Percentiles rank a stretch among this genome's conserved stretches.
Evolutionary conservation across 768 basidiomycete species (phyloP).

Genomic region (Podaxis carcinomalis): DNA sequence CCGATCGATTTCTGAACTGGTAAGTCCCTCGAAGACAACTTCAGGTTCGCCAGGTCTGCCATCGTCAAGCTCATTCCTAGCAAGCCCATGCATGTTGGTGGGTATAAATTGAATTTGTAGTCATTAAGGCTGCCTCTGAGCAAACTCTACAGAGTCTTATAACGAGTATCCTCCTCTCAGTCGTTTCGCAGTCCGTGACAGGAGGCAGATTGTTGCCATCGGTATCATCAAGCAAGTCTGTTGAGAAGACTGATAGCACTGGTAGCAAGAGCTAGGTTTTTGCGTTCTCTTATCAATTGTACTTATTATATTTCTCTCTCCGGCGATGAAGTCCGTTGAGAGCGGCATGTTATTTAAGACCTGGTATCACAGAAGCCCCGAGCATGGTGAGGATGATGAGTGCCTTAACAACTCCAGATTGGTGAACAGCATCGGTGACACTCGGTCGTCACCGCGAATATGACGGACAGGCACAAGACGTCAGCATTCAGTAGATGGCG

Average conservation of each 20-base stretch:
- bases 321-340: slow-evolving; percentile 93
- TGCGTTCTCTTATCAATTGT: not conserved
- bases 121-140: not conserved
- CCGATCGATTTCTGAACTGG: slow-evolving; percentile 99
- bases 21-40: slow-evolving; percentile 80
- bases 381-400: no score
- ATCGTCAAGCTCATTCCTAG: slow-evolving; percentile 95
- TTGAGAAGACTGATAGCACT: slow-evolving; percentile 89
- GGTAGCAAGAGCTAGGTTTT: slow-evolving; percentile 72
- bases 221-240: slow-evolving; percentile 91
- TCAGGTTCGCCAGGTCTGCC: slow-evolving; percentile 99
- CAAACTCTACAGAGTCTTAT: slow-evolving; percentile 58
- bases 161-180: slow-evolving; percentile 98
- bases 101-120: not conserved
- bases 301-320: slow-evolving; percentile 6
- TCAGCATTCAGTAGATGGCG: no score
- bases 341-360: slow-evolving; percentile 20
- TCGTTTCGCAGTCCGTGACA: slow-evolving; percentile 99
- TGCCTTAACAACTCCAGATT: no score
- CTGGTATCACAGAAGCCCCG: no score
- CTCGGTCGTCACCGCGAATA: no score
- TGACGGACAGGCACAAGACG: no score
- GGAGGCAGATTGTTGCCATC: slow-evolving; percentile 98
- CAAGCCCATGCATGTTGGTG: slow-evolving; percentile 75
- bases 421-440: no score